These are phyloP conservation scores for Aquilaria malaccensis DNA, from an alignment of 345 rosid genomes.

Conservation along the genomic window DNA sequence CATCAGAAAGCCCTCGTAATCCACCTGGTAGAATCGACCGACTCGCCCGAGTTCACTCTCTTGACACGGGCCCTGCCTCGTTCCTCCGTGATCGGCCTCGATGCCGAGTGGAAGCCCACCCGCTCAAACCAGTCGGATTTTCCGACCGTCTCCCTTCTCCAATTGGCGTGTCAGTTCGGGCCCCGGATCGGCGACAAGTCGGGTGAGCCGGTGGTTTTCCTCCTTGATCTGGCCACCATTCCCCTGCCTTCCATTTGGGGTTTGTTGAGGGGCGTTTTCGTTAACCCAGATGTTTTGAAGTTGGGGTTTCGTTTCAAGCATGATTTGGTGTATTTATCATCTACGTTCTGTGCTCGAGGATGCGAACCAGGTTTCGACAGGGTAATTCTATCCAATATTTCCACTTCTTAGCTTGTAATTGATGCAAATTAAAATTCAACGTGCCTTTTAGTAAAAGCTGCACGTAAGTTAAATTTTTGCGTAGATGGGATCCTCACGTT, in stretches of 20 bases:
- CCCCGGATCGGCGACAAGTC: slow-evolving; percentile 17
- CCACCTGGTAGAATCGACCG: slow-evolving; percentile 43
- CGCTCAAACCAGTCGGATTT: slow-evolving; percentile 33
- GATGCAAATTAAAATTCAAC: too few species aligned
- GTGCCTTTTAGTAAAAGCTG: too few species aligned
- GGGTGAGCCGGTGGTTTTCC: slow-evolving; percentile 47
- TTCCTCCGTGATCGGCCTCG: slow-evolving; percentile 61
- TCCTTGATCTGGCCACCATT: slow-evolving; percentile 54
- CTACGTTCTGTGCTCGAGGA: slow-evolving; percentile 60
- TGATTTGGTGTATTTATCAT: slow-evolving; percentile 73
- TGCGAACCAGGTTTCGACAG: slow-evolving; percentile 58
- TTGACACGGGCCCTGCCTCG: slow-evolving; percentile 43
- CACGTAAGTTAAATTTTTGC: too few species aligned
- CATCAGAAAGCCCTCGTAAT: background rate
- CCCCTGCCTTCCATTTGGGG: slow-evolving; percentile 57
- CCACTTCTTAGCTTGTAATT: background rate
- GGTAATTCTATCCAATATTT: slow-evolving; percentile 23
- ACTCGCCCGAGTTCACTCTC: slow-evolving; percentile 68
- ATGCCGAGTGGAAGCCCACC: slow-evolving; percentile 86
- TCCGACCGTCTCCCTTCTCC: slow-evolving; percentile 72
- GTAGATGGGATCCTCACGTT: too few species aligned
- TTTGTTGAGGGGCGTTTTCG: slow-evolving; percentile 46
- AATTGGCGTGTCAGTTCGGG: slow-evolving; percentile 59
- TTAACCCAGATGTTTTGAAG: slow-evolving; percentile 72
- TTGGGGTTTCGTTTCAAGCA: slow-evolving; percentile 82